phyloP scores from a whole-genome alignment of 2,329 filamentous ascomycete genomes.

The Pseudocercospora cruenta region DNA sequence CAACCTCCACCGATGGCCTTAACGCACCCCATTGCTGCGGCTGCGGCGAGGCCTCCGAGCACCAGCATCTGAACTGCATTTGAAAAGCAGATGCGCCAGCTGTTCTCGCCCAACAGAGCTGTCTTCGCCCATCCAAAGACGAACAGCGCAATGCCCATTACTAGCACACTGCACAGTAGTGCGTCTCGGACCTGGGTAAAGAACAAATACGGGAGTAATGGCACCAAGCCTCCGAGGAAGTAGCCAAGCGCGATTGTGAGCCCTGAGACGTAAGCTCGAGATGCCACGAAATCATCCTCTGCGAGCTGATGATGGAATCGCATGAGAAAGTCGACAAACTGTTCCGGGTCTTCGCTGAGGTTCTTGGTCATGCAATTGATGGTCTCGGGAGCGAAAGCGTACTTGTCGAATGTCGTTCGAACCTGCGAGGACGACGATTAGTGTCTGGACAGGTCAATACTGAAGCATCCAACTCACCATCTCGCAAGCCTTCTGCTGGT shows the following conservation, averaged over 20 bases:
- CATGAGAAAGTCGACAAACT: slow-evolving; percentile 52
- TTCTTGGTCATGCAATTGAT: slow-evolving; percentile 28
- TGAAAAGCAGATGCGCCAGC: slow-evolving; percentile 55
- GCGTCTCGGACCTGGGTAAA: slow-evolving; percentile 49
- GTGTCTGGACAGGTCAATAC: background rate
- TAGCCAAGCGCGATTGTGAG: slow-evolving; percentile 70
- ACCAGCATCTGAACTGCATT: slow-evolving; percentile 67
- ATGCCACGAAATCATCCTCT: slow-evolving; percentile 46
- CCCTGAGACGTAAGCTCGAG: slow-evolving; percentile 57
- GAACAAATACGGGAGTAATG: slow-evolving; percentile 71
- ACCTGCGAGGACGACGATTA: slow-evolving; percentile 25
- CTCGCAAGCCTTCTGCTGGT: slow-evolving; percentile 41
- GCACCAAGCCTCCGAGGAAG: slow-evolving; percentile 71
- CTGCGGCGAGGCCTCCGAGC: slow-evolving; percentile 67
- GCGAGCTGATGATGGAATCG: slow-evolving; percentile 53
- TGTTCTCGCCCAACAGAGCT: slow-evolving; percentile 51
- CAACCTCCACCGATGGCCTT: slow-evolving; percentile 51
- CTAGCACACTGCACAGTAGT: slow-evolving; percentile 62
- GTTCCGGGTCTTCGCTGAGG: slow-evolving; percentile 30
- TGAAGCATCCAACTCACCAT: slow-evolving; percentile 31
- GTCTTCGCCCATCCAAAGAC: slow-evolving; percentile 70
- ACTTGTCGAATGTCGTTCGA: slow-evolving; percentile 46
- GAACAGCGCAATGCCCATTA: slow-evolving; percentile 65
- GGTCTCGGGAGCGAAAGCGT: slow-evolving; percentile 43
- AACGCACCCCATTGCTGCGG: slow-evolving; percentile 67